Evolutionary conservation across 179 eudicot species (phyloP), one percentile per base, ranked within the genome.

Genomic region (Silene coronaria): DNA sequence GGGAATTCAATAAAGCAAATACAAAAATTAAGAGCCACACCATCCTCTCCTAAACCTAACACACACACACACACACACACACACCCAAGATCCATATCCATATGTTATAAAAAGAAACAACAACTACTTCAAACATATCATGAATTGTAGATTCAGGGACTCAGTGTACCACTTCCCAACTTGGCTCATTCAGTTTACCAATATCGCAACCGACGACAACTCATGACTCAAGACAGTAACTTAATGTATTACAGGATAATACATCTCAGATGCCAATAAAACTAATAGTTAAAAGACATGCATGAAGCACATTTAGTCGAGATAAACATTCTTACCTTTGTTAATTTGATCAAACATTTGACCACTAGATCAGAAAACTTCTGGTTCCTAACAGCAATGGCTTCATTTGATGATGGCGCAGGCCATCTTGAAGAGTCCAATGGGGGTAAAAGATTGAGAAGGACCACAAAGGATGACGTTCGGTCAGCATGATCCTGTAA

Each of bases 291-390:
- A 6, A 36, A 5, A 32, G 7, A 36, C 42, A 48, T 2, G 6
- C 55, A 48, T 48, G 48, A 42, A 57, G 55, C 55, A 12, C 55
- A 48, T 12, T 12, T 0, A 48, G 4, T 12, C 3, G 58, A 51
- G 19, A 42, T 42, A 51, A 14, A 23, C 26, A 53, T 6, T 71
- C 53, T 71, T 72, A 96, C 99, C 92, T 96, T 96, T 0, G 99
- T 93, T 64, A 96, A 88, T 80, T 96, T 96, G 68, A 96, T 96
- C 36, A 96, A 82, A 88, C 99, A 96, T 76, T 93, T 96, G 36
- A 96, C 99, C 51, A 93, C 98, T 73, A 96, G 86, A 85, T 96
- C 99, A 30, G 98, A 91, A 82, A 96, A 96, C 77, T 96, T 96
- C 84, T 88, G 97, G 78, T 93, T 96, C 80, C 99, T 79, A 12